These are phyloP conservation scores for Eucalyptus rudis DNA, from an alignment of 345 rosid species.

Conservation along the genomic window DNA sequence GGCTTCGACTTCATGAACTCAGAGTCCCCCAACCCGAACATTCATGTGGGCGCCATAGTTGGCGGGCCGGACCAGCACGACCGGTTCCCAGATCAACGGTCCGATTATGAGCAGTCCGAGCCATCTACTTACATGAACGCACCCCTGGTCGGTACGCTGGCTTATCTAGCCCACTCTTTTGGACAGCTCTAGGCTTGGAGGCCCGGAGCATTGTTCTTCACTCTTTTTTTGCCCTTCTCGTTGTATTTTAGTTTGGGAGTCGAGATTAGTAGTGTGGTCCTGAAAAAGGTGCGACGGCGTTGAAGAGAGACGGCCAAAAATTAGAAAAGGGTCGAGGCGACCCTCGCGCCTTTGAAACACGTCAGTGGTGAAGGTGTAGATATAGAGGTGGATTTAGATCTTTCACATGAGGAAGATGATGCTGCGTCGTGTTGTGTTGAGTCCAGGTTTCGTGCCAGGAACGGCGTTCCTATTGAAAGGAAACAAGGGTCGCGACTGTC, in stretches of 20 bases:
- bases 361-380: conserved; percentile 7
- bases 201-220: background rate
- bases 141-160: conserved; percentile 81
- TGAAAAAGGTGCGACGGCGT: background rate
- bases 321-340: conserved; percentile 6
- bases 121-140: conserved; percentile 92
- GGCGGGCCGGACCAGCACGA: conserved; percentile 87
- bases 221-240: background rate
- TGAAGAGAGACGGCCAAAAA: background rate
- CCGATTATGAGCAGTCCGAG: conserved; percentile 84
- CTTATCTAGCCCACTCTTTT: conserved; percentile 79
- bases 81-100: conserved; percentile 61
- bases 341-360: conserved; percentile 9
- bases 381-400: background rate
- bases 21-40: conserved; percentile 71
- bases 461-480: background rate
- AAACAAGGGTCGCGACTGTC: background rate
- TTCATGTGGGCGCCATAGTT: conserved; percentile 71
- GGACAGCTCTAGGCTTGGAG: conserved; percentile 44
- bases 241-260: background rate
- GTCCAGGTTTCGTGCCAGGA: conserved; percentile 2
- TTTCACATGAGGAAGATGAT: background rate
- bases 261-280: background rate
- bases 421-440: background rate
- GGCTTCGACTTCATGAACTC: conserved; percentile 65